phyloP scores from a whole-genome alignment of 441 rosid genomes.

The Pelargonium citronellum region DNA sequence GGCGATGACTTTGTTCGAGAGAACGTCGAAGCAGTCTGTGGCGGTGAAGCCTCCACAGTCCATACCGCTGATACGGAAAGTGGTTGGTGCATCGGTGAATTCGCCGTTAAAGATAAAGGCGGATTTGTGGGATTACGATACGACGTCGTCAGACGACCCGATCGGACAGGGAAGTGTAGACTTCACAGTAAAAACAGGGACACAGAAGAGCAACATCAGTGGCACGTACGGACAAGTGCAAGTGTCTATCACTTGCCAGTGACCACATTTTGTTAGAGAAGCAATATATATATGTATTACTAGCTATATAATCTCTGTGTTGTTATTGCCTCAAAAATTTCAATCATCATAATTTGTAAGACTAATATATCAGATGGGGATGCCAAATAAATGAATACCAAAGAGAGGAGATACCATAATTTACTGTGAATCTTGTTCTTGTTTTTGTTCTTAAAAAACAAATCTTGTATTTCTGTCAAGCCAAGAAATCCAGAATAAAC shows the following conservation, averaged over 20 bases:
- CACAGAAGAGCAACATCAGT: neutral
- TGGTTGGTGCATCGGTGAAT: neutral
- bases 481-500: too few relatives aligned
- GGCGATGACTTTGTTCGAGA: neutral
- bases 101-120: neutral
- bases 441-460: too few relatives aligned
- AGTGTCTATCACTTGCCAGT: neutral
- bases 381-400: too few relatives aligned
- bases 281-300: too few relatives aligned
- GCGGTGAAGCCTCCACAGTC: neutral
- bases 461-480: too few relatives aligned
- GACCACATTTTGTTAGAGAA: neutral
- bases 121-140: neutral
- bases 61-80: neutral
- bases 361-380: too few relatives aligned
- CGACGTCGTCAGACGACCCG: neutral
- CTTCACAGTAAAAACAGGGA: neutral
- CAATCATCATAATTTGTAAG: too few relatives aligned
- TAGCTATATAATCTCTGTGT: too few relatives aligned
- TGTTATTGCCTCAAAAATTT: too few relatives aligned
- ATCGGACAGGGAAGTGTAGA: neutral
- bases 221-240: neutral
- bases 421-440: too few relatives aligned
- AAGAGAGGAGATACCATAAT: too few relatives aligned
- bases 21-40: neutral